phyloP scores from a whole-genome alignment of 164 flowering plant species.

The Aristolochia californica region DNA sequence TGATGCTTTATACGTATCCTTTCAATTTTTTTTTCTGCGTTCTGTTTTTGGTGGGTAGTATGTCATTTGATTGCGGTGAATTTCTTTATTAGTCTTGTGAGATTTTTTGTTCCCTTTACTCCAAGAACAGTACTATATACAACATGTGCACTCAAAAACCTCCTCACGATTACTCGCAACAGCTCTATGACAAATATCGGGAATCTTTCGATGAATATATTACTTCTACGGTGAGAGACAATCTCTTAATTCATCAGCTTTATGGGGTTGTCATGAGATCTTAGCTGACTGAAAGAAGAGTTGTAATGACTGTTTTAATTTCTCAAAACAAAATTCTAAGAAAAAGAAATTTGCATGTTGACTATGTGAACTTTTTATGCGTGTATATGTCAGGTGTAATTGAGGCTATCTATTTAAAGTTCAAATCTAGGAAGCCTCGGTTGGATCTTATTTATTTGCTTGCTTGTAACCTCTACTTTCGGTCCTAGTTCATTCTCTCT shows the following conservation, averaged over 20 bases:
- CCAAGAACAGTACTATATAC: conserved; percentile 56
- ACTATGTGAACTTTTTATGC: too few relatives aligned
- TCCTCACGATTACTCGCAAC: conserved; percentile 83
- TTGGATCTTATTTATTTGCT: too few relatives aligned
- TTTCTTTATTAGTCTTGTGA: background rate
- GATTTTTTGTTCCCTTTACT: conserved; percentile 4
- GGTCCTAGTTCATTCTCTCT: too few relatives aligned
- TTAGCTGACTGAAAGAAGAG: background rate
- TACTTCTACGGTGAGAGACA: conserved; percentile 38
- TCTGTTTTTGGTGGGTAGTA: background rate
- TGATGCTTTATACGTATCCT: conserved; percentile 83
- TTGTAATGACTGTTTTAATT: background rate
- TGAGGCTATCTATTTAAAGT: too few relatives aligned
- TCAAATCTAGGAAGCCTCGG: too few relatives aligned
- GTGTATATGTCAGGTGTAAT: too few relatives aligned
- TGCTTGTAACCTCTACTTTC: too few relatives aligned
- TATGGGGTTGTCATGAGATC: background rate
- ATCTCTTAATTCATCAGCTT: background rate
- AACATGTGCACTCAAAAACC: conserved; percentile 95
- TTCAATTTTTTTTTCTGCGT: background rate
- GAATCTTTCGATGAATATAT: conserved; percentile 84
- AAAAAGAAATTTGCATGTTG: too few relatives aligned
- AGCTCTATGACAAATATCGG: conserved; percentile 67
- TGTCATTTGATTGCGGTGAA: background rate
- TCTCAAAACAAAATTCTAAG: too few relatives aligned